A percentile compares a stretch with the other conserved stretches of the same genome.
Conservation (phyloP, 805 yeast species). For the Dipodascus albidus region DNA sequence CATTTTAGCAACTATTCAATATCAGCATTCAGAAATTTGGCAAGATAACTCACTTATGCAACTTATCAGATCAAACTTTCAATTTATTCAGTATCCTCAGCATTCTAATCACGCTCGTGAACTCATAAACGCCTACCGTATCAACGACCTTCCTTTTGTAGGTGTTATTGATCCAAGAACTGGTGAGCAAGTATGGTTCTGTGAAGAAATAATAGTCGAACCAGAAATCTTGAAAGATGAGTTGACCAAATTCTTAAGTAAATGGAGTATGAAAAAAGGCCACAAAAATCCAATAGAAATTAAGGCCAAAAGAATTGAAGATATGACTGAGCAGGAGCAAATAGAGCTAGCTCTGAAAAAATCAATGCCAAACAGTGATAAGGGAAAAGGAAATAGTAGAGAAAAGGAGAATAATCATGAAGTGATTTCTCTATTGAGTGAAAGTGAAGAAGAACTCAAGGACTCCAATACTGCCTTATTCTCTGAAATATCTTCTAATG, state of each 20-base stretch:
- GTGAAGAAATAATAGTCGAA: constrained; percentile 57
- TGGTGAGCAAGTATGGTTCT: constrained; percentile 73
- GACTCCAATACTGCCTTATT: neutral
- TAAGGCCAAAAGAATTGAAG: constrained; percentile 33
- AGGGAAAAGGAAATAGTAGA: neutral
- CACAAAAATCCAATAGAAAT: constrained; percentile 47
- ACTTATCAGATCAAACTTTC: constrained; percentile 51
- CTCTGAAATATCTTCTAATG: constrained; percentile 30
- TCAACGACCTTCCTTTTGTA: constrained; percentile 66
- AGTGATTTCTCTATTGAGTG: constrained; percentile 7
- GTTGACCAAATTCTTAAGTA: constrained; percentile 53
- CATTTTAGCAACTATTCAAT: constrained; percentile 83
- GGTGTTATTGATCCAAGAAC: constrained; percentile 91
- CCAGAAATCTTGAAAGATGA: constrained; percentile 49
- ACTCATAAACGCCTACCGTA: constrained; percentile 63
- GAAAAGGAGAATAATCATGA: neutral
- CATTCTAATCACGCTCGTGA: constrained; percentile 65
- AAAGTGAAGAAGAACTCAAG: constrained; percentile 8
- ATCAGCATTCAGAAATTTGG: constrained; percentile 85
- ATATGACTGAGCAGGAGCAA: constrained; percentile 79
- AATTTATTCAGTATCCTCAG: constrained; percentile 75
- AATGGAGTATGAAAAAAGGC: constrained; percentile 53
- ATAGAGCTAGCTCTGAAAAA: constrained; percentile 61
- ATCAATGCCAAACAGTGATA: constrained; percentile 43
- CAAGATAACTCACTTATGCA: constrained; percentile 53